These are phyloP conservation scores for Ogataea angusta DNA, from an alignment of 805 yeast species.

Conservation along the genomic window DNA sequence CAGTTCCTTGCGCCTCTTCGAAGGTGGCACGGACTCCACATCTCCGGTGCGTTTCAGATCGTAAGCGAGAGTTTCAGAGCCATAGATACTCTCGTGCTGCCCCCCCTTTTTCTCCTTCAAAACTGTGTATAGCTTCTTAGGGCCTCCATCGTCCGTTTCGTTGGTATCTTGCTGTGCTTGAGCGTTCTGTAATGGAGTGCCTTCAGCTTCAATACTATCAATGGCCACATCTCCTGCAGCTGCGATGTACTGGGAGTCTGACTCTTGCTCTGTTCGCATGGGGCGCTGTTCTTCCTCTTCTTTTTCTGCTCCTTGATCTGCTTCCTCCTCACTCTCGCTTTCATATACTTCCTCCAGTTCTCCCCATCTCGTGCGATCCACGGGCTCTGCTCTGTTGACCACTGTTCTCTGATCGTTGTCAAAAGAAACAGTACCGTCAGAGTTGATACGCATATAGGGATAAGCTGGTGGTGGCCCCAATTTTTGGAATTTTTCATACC, in stretches of 20 bases:
- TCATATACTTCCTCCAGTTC: constrained; percentile 31
- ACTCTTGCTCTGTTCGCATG: constrained; percentile 17
- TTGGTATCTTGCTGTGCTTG: too few species aligned
- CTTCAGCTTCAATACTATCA: constrained; percentile 26
- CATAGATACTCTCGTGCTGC: constrained; percentile 29
- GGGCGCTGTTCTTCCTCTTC: constrained; percentile 17
- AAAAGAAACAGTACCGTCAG: constrained; percentile 34
- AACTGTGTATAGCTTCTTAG: constrained; percentile 31
- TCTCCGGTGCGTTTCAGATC: constrained; percentile 17
- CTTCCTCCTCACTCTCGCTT: constrained; percentile 34
- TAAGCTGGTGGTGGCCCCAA: constrained; percentile 85
- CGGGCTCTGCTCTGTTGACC: constrained; percentile 23
- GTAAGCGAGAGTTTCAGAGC: constrained; percentile 28
- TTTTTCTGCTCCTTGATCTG: constrained; percentile 19
- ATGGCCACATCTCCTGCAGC: constrained; percentile 28
- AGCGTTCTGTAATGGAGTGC: too few species aligned
- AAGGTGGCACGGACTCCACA: constrained; percentile 1
- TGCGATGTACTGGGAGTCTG: constrained; percentile 28
- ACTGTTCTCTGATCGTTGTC: constrained; percentile 14
- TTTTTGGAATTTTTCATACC: constrained; percentile 68
- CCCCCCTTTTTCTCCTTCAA: constrained; percentile 27
- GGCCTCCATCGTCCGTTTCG: constrained; percentile 16
- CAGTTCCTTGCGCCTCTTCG: constrained; percentile 5
- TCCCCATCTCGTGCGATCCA: constrained; percentile 32
- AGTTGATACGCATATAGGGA: constrained; percentile 52